Evolutionary conservation across 2,329 filamentous ascomycete genomes (phyloP), one percentile per base, ranked within the genome.

Genomic region (Alternaria conjuncta): DNA sequence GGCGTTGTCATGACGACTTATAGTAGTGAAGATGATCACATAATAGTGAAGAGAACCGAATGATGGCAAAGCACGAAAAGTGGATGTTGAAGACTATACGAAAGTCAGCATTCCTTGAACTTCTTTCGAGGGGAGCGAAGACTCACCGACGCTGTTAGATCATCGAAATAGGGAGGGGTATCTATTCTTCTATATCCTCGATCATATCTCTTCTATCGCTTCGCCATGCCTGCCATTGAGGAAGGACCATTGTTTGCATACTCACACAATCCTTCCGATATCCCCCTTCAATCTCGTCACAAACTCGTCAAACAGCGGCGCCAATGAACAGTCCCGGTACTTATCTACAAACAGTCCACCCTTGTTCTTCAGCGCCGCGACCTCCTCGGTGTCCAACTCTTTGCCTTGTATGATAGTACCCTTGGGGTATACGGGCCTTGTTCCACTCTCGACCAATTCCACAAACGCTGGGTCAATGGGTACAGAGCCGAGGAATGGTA

Each of bases 381-480:
- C 54, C 23, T 55, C 56, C 18, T 50, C 54, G 3, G 66, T 65
- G 54, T 75, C 72, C 57, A 76, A 73, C 73, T 79, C 75, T 36
- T 65, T 72, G 1, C 76, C 79, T 2, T 68, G 72, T n/a, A 77
- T 66, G 65, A 77, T 56, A 1, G 90, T 93, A 2, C 92, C 91
- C 61, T 86, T 82, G 0, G 91, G 91, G 76, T 94, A 94, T 15
- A 83, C 83, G 13, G 92, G 92, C 66, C 80, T 75, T 85, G 87
- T 81, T 7, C 84, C 85, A 63, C 92, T 93, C 79, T 98, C 95
- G 45, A 99, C 88, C 74, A 99, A 81, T 69, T 91, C 87, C 50
- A 96, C 92, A 78, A 98, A 97, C 73, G 94, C 92, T 20, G 94
- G 92, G 82, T 99, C 96, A 75, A 99, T 94, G 2, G 96, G 96